Evolutionary conservation across 2,329 filamentous ascomycete genomes (phyloP).

Genomic region (Trichoderma citrinoviride): DNA sequence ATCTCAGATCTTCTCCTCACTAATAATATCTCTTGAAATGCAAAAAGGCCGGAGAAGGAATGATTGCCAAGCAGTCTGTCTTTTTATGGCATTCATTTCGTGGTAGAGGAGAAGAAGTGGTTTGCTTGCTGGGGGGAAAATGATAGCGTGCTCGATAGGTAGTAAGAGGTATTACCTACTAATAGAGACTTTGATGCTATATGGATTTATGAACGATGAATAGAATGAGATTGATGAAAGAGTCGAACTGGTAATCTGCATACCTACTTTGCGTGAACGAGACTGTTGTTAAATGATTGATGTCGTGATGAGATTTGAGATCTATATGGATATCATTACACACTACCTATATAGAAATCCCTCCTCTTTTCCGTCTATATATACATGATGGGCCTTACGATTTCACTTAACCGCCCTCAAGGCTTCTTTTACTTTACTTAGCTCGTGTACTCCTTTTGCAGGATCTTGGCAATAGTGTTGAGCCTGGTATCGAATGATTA

Average conservation of each 20-base stretch:
- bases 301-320: background rate
- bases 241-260: background rate
- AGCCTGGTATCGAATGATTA: slow-evolving; percentile 38
- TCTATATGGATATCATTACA: slow-evolving; percentile 15
- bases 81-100: background rate
- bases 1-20: background rate
- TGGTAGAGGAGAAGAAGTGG: background rate
- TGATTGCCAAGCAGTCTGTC: background rate
- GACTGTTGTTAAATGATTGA: background rate
- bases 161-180: slow-evolving; percentile 19
- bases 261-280: background rate
- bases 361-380: background rate
- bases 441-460: slow-evolving; percentile 60
- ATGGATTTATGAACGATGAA: background rate
- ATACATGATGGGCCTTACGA: background rate
- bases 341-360: background rate
- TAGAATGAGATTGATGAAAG: background rate
- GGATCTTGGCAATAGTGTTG: slow-evolving; percentile 61
- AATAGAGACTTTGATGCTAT: slow-evolving; percentile 22
- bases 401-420: background rate
- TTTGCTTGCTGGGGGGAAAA: background rate
- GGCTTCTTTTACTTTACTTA: slow-evolving; percentile 28
- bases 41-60: background rate
- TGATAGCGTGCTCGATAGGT: background rate
- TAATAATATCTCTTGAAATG: background rate